These are phyloP conservation scores for Lipomyces mesembrius DNA, from an alignment of 805 yeast species.

Conservation along the genomic window DNA sequence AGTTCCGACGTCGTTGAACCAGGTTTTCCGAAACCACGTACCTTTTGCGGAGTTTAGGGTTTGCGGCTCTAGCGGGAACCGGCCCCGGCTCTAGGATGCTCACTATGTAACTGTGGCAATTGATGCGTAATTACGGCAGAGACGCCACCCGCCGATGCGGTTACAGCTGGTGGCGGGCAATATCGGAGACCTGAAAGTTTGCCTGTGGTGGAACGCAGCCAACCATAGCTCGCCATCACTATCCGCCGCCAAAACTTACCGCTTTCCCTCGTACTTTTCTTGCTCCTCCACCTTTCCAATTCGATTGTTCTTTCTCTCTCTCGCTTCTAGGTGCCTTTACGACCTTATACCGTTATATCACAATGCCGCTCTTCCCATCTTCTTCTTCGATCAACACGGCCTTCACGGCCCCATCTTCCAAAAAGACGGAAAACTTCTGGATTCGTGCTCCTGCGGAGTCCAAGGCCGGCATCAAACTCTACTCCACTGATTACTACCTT, in stretches of 20 bases:
- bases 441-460: slow-evolving; percentile 33
- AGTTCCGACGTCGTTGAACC: background rate
- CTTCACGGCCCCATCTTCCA: slow-evolving; percentile 46
- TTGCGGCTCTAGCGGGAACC: background rate
- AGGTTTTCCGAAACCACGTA: background rate
- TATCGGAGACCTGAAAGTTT: background rate
- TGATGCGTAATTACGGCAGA: too few relatives aligned
- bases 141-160: background rate
- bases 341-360: background rate
- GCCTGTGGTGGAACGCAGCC: background rate
- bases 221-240: slow-evolving; percentile 4
- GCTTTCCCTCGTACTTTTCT: background rate
- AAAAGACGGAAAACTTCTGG: slow-evolving; percentile 44
- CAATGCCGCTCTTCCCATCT: slow-evolving; percentile 50
- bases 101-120: background rate
- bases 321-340: background rate
- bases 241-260: background rate
- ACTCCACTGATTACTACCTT: slow-evolving; percentile 64
- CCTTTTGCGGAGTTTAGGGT: background rate
- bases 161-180: background rate
- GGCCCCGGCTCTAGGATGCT: background rate
- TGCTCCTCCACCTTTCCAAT: background rate
- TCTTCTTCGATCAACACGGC: slow-evolving; percentile 46
- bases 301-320: background rate
- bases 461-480: slow-evolving; percentile 53